phyloP scores from a whole-genome alignment of 371 early-diverging fungal species.

The Massospora cicadina region DNA sequence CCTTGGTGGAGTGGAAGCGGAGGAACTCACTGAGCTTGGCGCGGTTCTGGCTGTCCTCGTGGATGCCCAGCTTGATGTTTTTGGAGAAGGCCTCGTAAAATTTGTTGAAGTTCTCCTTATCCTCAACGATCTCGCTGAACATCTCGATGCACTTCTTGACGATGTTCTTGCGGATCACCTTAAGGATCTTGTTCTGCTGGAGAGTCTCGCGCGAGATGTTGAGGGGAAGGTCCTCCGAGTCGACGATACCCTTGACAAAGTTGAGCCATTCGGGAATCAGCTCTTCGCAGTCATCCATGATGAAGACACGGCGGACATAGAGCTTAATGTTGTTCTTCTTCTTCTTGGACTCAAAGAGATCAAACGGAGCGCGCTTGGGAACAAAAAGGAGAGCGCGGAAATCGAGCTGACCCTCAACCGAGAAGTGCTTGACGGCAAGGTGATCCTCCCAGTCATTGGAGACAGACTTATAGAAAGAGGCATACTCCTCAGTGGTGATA shows the following conservation, averaged over 20 bases:
- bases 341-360: slow-evolving; percentile 76
- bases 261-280: slow-evolving; percentile 81
- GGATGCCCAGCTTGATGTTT: slow-evolving; percentile 85
- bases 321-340: slow-evolving; percentile 91
- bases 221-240: slow-evolving; percentile 90
- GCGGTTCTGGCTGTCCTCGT: slow-evolving; percentile 75
- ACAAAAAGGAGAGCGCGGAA: slow-evolving; percentile 84
- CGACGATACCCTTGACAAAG: slow-evolving; percentile 81
- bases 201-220: slow-evolving; percentile 94
- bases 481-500: slow-evolving; percentile 78
- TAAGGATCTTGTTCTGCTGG: slow-evolving; percentile 89
- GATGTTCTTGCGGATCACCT: slow-evolving; percentile 84
- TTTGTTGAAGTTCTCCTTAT: slow-evolving; percentile 81
- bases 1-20: slow-evolving; percentile 85
- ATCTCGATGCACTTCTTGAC: slow-evolving; percentile 87
- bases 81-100: slow-evolving; percentile 87
- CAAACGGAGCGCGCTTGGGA: slow-evolving; percentile 77
- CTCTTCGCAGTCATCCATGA: slow-evolving; percentile 92
- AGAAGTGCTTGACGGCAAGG: slow-evolving; percentile 79
- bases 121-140: slow-evolving; percentile 72
- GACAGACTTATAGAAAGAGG: slow-evolving; percentile 83
- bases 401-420: slow-evolving; percentile 84
- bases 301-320: slow-evolving; percentile 91
- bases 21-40: slow-evolving; percentile 77
- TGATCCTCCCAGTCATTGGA: slow-evolving; percentile 94